These are phyloP conservation scores for Pulveroboletus sp. DNA, from an alignment of 768 basidiomycete species.

Conservation along the genomic window DNA sequence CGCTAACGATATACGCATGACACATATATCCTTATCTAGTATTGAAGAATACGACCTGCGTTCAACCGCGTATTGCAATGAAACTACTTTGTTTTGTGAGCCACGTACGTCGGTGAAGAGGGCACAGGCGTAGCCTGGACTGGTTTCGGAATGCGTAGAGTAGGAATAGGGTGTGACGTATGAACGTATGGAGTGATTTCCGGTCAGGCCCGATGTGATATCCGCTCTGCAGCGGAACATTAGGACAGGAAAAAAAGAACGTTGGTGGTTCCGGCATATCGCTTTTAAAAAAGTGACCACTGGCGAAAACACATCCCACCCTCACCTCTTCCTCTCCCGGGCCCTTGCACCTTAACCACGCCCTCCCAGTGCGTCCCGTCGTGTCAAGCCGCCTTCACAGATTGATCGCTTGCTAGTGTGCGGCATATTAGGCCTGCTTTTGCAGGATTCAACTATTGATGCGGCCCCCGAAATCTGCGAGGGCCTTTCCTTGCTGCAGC, in stretches of 20 bases:
- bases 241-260: slow-evolving; percentile 13
- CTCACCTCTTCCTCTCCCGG: slow-evolving; percentile 2
- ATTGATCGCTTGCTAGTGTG: slow-evolving; percentile 55
- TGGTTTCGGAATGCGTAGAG: no score
- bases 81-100: not conserved
- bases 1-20: slow-evolving; percentile 17
- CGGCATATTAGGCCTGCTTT: slow-evolving; percentile 85
- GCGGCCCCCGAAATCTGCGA: slow-evolving; percentile 89
- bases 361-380: slow-evolving; percentile 28
- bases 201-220: slow-evolving; percentile 3
- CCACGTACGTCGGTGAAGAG: no score
- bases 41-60: slow-evolving; percentile 53
- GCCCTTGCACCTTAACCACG: slow-evolving; percentile 1
- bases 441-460: slow-evolving; percentile 70
- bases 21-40: slow-evolving; percentile 39
- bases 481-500: slow-evolving; percentile 92
- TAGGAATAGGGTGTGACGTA: no score
- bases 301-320: slow-evolving; percentile 2
- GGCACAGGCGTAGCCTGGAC: no score
- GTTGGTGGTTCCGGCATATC: not conserved
- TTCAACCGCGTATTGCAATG: slow-evolving; percentile 62
- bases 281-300: slow-evolving; percentile 2
- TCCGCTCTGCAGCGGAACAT: no score
- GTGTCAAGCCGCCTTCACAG: not conserved
- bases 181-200: not conserved